Conservation (phyloP, 108 stramenopile species). For the Cyclotella baltica region DNA sequence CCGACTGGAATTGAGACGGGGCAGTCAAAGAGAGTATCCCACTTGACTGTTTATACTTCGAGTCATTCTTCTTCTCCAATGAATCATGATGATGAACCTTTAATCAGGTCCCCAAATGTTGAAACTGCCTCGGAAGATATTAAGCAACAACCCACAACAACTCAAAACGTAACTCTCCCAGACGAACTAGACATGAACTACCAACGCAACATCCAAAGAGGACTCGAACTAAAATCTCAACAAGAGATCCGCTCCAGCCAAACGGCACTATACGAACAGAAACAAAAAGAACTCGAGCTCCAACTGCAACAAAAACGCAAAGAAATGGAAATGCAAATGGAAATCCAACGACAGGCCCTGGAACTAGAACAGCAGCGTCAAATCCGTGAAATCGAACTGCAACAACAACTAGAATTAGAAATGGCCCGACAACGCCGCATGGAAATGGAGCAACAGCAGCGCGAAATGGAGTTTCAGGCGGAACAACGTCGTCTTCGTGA, state of each 20-base stretch:
- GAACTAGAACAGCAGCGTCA: conserved; percentile 21
- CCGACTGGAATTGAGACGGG: too few relatives aligned
- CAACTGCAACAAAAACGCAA: conserved; percentile 4
- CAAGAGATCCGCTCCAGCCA: background rate
- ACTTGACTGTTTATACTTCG: too few relatives aligned
- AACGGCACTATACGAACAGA: background rate
- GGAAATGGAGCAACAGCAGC: conserved; percentile 39
- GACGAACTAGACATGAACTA: background rate
- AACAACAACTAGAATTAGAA: conserved; percentile 43
- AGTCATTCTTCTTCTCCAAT: too few relatives aligned
- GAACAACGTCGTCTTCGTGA: conserved; percentile 16
- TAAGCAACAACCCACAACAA: background rate
- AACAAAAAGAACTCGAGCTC: conserved; percentile 11
- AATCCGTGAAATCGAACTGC: conserved; percentile 17
- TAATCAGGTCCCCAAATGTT: background rate
- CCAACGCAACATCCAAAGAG: background rate
- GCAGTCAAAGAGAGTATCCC: too few relatives aligned
- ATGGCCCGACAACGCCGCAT: conserved; percentile 36
- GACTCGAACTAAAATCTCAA: conserved; percentile 1
- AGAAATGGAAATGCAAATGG: conserved; percentile 24
- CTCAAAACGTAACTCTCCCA: background rate
- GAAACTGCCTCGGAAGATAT: background rate
- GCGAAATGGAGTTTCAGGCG: conserved; percentile 47
- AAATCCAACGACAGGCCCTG: conserved; percentile 3
- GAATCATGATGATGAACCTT: too few relatives aligned